Percentiles rank a stretch among this genome's conserved stretches.
These are phyloP conservation scores for Jimgerdemannia flammicorona DNA, from an alignment of 192 early-diverging fungal species.

Conservation along the genomic window DNA sequence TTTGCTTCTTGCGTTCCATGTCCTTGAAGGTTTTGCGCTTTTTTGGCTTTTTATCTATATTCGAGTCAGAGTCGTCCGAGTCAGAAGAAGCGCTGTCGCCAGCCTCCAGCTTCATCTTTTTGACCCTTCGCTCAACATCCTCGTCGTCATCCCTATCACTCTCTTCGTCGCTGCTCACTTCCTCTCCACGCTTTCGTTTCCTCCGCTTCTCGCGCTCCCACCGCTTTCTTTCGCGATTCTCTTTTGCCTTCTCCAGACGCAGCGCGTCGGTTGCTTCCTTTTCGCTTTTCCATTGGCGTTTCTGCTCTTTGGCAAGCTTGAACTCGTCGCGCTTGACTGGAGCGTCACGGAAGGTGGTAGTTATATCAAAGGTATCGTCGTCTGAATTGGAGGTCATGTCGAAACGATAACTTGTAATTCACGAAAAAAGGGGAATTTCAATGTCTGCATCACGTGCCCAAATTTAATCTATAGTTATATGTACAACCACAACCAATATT, in stretches of 20 bases:
- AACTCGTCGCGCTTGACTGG: constrained; percentile 8
- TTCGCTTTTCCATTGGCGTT: not conserved
- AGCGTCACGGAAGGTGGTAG: constrained; percentile 6
- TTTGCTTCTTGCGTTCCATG: constrained; percentile 35
- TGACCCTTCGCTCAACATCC: constrained; percentile 19
- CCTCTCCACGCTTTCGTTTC: constrained; percentile 32
- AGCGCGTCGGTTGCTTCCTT: constrained; percentile 6
- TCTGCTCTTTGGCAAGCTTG: constrained; percentile 9
- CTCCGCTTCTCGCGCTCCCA: constrained; percentile 38
- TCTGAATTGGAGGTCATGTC: not conserved
- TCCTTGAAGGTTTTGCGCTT: constrained; percentile 36
- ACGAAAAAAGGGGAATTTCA: too few relatives aligned
- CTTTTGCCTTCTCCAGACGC: constrained; percentile 5
- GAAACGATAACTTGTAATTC: not conserved
- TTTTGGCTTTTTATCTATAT: constrained; percentile 7
- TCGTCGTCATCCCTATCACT: not conserved
- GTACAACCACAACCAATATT: too few relatives aligned
- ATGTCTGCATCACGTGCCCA: too few relatives aligned
- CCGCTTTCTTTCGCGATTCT: constrained; percentile 17
- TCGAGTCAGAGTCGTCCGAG: not conserved
- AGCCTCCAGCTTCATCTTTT: constrained; percentile 27
- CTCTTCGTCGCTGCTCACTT: constrained; percentile 27
- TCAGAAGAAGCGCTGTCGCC: constrained; percentile 7
- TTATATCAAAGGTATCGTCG: constrained; percentile 18
- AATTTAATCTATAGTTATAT: too few relatives aligned